Percentiles rank a stretch among this genome's conserved stretches.
Evolutionary conservation across 306 rosid genomes (phyloP).

Genomic region (Chamaecrista fasciculata): DNA sequence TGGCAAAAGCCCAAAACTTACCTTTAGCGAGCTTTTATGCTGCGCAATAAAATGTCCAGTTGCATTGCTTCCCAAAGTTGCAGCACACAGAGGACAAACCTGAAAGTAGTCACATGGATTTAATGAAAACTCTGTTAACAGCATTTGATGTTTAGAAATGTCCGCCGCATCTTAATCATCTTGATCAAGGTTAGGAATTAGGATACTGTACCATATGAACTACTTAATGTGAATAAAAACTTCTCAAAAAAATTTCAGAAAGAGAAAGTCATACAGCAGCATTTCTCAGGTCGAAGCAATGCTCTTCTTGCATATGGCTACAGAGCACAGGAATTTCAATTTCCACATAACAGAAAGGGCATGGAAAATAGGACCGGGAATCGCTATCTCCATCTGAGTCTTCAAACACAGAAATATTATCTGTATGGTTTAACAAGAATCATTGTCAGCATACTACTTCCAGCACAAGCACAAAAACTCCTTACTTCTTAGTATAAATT

Average conservation of each 20-base stretch:
- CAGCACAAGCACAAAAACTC: slow-evolving; percentile 17
- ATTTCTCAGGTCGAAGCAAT: slow-evolving; percentile 68
- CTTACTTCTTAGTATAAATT: not conserved
- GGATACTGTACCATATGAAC: slow-evolving; percentile 24
- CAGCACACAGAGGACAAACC: slow-evolving; percentile 97
- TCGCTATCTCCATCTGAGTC: slow-evolving; percentile 72
- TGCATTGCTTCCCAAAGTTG: slow-evolving; percentile 68
- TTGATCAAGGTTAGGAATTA: slow-evolving; percentile 9
- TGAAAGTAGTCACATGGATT: slow-evolving; percentile 38
- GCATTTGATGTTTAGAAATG: not conserved
- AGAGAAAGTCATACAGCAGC: slow-evolving; percentile 59
- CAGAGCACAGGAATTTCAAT: slow-evolving; percentile 61
- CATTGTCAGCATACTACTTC: slow-evolving; percentile 9
- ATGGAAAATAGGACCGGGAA: slow-evolving; percentile 47
- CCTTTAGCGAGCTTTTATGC: slow-evolving; percentile 74
- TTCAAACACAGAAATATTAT: slow-evolving; percentile 35
- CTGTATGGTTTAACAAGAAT: slow-evolving; percentile 35
- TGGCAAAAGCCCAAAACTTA: slow-evolving; percentile 35
- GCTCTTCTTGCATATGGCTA: slow-evolving; percentile 75
- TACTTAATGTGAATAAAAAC: not conserved
- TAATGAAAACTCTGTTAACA: slow-evolving; percentile 12
- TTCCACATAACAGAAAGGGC: slow-evolving; percentile 89
- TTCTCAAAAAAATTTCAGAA: not conserved
- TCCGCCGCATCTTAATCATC: slow-evolving; percentile 6
- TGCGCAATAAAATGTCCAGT: slow-evolving; percentile 60